Percentiles rank a stretch among this genome's conserved stretches.
Evolutionary conservation across 139 green algal genomes (phyloP).

Genomic region (Diplosphaera chodatii): DNA sequence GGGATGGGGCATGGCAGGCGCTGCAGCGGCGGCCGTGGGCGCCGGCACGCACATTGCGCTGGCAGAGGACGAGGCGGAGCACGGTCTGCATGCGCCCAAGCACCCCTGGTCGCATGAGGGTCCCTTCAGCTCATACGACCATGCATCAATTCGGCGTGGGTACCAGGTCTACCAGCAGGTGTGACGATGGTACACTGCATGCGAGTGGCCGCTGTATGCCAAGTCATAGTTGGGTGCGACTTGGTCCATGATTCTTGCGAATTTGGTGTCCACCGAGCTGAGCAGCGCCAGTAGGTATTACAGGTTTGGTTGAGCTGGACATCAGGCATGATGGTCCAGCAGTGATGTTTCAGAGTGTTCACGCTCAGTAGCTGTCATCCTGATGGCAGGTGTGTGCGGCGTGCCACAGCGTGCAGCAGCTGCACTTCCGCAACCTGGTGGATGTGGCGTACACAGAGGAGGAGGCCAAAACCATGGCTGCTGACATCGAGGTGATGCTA

Average conservation of each 20-base stretch:
- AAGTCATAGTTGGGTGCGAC: too few species aligned
- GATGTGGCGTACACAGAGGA: slow-evolving; percentile 96
- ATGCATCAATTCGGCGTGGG: slow-evolving; percentile 86
- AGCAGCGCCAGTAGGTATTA: too few species aligned
- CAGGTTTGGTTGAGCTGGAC: too few species aligned
- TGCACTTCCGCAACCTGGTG: slow-evolving; percentile 95
- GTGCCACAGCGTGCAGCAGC: slow-evolving; percentile 89
- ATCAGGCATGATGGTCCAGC: too few species aligned
- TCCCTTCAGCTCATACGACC: slow-evolving; percentile 88
- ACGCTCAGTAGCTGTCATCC: too few species aligned
- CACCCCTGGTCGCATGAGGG: slow-evolving; percentile 93
- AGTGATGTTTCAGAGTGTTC: too few species aligned
- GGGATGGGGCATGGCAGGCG: slow-evolving; percentile 1
- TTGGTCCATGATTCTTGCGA: too few species aligned
- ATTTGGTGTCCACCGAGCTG: too few species aligned
- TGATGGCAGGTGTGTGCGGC: slow-evolving; percentile 92
- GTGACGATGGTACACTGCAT: too few species aligned
- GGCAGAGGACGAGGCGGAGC: slow-evolving; percentile 84
- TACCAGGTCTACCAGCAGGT: slow-evolving; percentile 80
- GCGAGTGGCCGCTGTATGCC: too few species aligned
- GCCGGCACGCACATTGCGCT: slow-evolving; percentile 28
- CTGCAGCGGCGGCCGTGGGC: neutral
- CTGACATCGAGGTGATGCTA: slow-evolving; percentile 49
- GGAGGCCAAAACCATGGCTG: slow-evolving; percentile 91
- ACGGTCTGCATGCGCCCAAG: slow-evolving; percentile 78